Evolutionary conservation across 1,284 basidiomycete species (phyloP), one percentile per base, ranked within the genome.

Genomic region (Fomitiporia mediterranea): DNA sequence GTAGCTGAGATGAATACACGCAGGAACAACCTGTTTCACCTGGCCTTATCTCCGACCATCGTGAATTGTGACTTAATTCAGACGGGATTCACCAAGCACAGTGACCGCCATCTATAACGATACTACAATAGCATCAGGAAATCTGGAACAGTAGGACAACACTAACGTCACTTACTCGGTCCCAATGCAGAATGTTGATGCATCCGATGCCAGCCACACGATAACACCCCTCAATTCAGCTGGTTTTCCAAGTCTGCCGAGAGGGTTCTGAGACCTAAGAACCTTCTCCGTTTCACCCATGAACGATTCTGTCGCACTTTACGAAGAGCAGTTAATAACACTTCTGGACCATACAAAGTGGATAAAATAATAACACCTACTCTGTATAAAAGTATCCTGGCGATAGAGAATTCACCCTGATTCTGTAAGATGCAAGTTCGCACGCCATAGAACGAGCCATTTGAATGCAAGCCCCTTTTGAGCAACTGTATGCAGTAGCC

Each of bases 371-470:
- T n/a, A 25, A 23, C 7, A 1, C 81, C 47, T 60, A 88, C 86
- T 74, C 74, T 2, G 88, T 90, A 62, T 85, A 83, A 40, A 90
- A 89, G 67, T 89, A 77, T 2, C 88, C 88, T 0, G 86, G 86
- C 7, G 84, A 88, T 51, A 89, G 73, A n/a, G 83, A 75, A 67
- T 90, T 89, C 55, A 91, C 86, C 4, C 89, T 75, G 59, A 94
- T 92, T 3, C 78, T 72, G 65, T 83, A 74, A 21, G 69, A 74
- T 4, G 87, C 89, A 54, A 91, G 81, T 67, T 94, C 91, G 67
- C 86, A 88, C 2, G 91, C 91, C 78, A 93, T 81, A 70, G 86
- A 91, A 60, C 89, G 80, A 17, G 75, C 83, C 83, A 92, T 89
- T 70, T 93, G 91, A 42, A 90, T 69, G 4, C 93, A 86, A 2